These are phyloP conservation scores for Borovskyia barvae DNA, from an alignment of 208 protist species.

Conservation along the genomic window DNA sequence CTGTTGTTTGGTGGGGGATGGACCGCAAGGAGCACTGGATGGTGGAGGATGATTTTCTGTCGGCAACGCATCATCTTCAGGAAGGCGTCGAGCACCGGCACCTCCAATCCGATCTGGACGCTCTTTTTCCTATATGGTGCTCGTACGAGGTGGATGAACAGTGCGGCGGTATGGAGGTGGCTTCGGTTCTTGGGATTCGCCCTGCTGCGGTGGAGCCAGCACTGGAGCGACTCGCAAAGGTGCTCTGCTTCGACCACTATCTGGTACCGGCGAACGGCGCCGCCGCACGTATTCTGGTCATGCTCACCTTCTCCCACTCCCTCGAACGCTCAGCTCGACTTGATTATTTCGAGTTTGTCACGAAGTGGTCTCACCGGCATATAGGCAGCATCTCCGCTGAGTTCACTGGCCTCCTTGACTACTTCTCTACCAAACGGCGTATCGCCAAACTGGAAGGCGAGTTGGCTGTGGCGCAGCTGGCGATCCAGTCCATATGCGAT, in stretches of 20 bases:
- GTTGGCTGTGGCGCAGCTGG: conserved; percentile 51
- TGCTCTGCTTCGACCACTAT: conserved; percentile 78
- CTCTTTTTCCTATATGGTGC: conserved; percentile 69
- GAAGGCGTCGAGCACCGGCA: conserved; percentile 48
- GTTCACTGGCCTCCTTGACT: conserved; percentile 56
- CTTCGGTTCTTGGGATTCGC: not conserved
- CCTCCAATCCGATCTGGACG: conserved; percentile 43
- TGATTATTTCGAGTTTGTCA: conserved; percentile 70
- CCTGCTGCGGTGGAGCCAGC: conserved; percentile 21
- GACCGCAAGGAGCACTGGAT: conserved; percentile 67
- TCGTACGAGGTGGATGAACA: conserved; percentile 59
- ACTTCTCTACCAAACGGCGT: conserved; percentile 56
- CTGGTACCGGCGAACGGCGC: conserved; percentile 43
- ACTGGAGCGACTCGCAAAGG: conserved; percentile 45
- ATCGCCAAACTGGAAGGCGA: conserved; percentile 56
- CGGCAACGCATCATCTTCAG: conserved; percentile 24
- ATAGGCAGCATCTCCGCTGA: conserved; percentile 52
- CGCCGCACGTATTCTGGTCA: conserved; percentile 48
- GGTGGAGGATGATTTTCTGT: conserved; percentile 71
- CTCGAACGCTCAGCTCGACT: conserved; percentile 50
- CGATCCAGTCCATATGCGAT: conserved; percentile 50
- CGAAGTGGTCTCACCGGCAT: conserved; percentile 50
- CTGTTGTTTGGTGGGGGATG: conserved; percentile 78
- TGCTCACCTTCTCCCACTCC: conserved; percentile 68
- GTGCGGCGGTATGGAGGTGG: conserved; percentile 5